Evolutionary conservation across 2,329 filamentous ascomycete species (phyloP).

Genomic region (Cercospora beticola): DNA sequence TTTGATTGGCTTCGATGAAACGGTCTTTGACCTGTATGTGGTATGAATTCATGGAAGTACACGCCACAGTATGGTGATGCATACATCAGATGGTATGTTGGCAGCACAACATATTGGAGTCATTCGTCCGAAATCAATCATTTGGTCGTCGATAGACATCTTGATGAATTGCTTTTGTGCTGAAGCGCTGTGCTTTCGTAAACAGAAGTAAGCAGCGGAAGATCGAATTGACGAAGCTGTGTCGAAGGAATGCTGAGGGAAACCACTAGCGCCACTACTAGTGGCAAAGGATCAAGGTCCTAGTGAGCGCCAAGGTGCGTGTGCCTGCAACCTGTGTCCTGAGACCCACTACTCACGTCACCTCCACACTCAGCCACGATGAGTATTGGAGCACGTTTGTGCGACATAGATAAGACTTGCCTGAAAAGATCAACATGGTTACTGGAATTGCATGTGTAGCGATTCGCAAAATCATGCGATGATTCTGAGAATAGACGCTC

Average conservation of each 20-base stretch:
- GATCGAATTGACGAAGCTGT: neutral
- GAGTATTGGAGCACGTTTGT: too few relatives aligned
- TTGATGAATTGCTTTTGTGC: neutral
- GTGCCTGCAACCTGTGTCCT: neutral
- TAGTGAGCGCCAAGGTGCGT: neutral
- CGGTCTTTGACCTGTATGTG: neutral
- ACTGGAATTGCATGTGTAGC: too few relatives aligned
- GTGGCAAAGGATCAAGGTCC: neutral
- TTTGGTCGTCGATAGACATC: neutral
- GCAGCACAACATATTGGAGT: neutral
- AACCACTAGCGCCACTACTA: neutral
- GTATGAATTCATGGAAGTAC: neutral
- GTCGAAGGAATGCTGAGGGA: neutral
- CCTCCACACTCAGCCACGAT: too few relatives aligned
- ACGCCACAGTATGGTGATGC: neutral
- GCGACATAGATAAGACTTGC: too few relatives aligned
- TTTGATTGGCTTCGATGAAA: neutral
- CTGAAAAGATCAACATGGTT: too few relatives aligned
- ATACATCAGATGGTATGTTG: neutral
- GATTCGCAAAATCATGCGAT: too few relatives aligned
- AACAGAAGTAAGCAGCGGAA: neutral
- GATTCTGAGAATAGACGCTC: too few relatives aligned
- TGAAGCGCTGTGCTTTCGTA: neutral
- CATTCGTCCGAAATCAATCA: neutral
- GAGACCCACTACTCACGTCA: neutral